Base-by-base conservation (phyloP, 2,329 filamentous ascomycete species). In the Alternaria infectoria region DNA sequence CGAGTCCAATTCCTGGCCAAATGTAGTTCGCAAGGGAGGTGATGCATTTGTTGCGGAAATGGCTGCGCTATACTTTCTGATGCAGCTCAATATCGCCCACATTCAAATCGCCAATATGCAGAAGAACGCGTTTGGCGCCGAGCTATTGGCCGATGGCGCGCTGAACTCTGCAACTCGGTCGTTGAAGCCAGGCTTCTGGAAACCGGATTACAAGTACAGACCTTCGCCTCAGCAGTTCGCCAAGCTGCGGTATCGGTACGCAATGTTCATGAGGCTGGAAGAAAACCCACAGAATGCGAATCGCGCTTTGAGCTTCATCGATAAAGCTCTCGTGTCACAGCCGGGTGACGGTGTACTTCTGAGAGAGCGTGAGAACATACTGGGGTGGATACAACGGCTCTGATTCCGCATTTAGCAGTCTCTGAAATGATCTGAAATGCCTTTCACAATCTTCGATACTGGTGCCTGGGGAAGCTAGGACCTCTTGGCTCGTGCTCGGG, bases 1-100 rank as follows among this genome's bases (percentile, higher is more conserved):
- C 2, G 9, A 56, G 11, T 61, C 61, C 13, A 59, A 19, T 13
- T 68, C 67, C 3, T 72, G 68, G 67, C 21, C 49, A 3, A 43
- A 28, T 5, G 32, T 71, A n/a, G 30, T 57, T 13, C 44, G 36
- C 10, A 15, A 45, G 36, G 66, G 67, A 13, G 61, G 61, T 2
- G 23, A 56, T 4, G n/a, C 58, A 0, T 73, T 74, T 13, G 44
- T 69, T 13, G 30, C 54, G 5, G 61, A 60, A 15, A 44, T 72
- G 2, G 70, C 65, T 1, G 51, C 67, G 12, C 21, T 68, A 4
- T 69, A 69, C 25, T 72, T 73, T 19, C 30, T 65, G 6, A 60
- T 70, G 32, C 63, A 57, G 12, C 65, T 72, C 19, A 72, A 70
- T 40, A 60, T 64, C n/a, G 59, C 51, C 8, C 69, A 69, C 23